A percentile compares a stretch with the other conserved stretches of the same genome.
phyloP scores from a whole-genome alignment of 352 stramenopile genomes.

The Globisporangium carolinianum region DNA sequence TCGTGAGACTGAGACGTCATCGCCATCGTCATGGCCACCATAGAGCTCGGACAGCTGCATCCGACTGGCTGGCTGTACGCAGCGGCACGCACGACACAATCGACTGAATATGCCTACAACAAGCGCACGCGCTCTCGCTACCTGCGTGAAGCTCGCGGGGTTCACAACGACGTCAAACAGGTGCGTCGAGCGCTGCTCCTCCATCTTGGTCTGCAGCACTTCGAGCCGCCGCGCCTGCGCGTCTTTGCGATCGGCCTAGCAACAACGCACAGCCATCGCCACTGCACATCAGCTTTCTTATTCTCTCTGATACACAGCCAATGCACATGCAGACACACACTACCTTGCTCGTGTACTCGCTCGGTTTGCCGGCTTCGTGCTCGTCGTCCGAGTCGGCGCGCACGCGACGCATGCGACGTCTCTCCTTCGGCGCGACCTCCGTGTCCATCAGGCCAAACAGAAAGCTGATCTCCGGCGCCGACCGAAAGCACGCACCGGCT shows the following conservation, averaged over 20 bases:
- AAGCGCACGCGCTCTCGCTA: slow-evolving; percentile 6
- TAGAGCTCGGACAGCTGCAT: too few species aligned
- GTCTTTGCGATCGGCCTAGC: slow-evolving; percentile 64
- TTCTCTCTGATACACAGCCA: neutral
- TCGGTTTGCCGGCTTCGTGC: slow-evolving; percentile 40
- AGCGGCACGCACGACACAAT: neutral
- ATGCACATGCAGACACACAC: too few species aligned
- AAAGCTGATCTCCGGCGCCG: slow-evolving; percentile 64
- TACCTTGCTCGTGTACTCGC: slow-evolving; percentile 75
- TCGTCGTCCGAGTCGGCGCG: slow-evolving; percentile 40
- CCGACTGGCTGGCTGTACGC: too few species aligned
- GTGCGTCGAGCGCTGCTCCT: slow-evolving; percentile 23
- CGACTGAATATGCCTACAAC: neutral
- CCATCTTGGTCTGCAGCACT: slow-evolving; percentile 56
- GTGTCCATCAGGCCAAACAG: slow-evolving; percentile 77
- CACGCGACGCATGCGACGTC: slow-evolving; percentile 34
- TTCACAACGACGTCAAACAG: slow-evolving; percentile 76
- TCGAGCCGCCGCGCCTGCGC: slow-evolving; percentile 68
- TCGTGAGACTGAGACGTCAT: neutral
- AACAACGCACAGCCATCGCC: neutral
- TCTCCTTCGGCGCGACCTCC: slow-evolving; percentile 64
- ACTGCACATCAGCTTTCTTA: neutral
- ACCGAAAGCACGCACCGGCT: slow-evolving; percentile 65
- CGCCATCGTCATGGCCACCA: too few species aligned
- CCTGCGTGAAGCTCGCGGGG: slow-evolving; percentile 70